Conservation (phyloP, 2,329 filamentous ascomycete species). For the Ophiosphaerella korrae region DNA sequence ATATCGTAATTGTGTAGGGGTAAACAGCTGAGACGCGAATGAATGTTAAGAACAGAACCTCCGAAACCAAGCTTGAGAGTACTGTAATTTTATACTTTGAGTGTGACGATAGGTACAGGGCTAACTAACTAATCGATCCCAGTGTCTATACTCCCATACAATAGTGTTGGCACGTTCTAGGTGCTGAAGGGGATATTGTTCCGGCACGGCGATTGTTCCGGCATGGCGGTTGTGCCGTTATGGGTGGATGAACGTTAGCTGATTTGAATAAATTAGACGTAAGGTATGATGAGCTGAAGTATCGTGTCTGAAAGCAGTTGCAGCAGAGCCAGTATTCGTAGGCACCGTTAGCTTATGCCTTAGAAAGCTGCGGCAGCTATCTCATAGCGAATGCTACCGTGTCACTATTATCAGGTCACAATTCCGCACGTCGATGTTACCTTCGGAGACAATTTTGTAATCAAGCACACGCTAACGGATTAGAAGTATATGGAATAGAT, state of each 20-base stretch:
- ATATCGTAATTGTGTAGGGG: constrained; percentile 3
- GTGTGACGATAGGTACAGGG: constrained; percentile 1
- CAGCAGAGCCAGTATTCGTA: no score
- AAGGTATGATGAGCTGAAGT: no score
- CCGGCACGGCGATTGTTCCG: constrained; percentile 9
- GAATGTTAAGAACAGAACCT: constrained; percentile 2
- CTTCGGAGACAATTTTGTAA: no score
- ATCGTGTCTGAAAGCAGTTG: no score
- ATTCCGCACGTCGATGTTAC: no score
- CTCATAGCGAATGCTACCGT: no score
- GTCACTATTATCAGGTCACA: no score
- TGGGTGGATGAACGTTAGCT: constrained; percentile 1
- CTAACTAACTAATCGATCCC: neutral
- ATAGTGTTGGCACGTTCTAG: constrained; percentile 4
- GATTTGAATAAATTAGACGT: no score
- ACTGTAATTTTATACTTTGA: constrained; percentile 8
- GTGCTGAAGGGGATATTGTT: constrained; percentile 11
- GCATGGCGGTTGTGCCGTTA: constrained; percentile 2
- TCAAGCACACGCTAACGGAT: no score
- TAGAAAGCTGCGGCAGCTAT: no score
- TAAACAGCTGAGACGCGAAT: constrained; percentile 4
- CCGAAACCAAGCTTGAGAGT: constrained; percentile 6
- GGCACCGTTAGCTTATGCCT: no score
- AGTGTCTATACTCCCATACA: neutral
- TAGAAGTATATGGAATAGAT: no score